Percentiles rank a stretch among this genome's conserved stretches.
phyloP scores from a whole-genome alignment of 1,284 basidiomycete species.

The Pseudozyma sp. region DNA sequence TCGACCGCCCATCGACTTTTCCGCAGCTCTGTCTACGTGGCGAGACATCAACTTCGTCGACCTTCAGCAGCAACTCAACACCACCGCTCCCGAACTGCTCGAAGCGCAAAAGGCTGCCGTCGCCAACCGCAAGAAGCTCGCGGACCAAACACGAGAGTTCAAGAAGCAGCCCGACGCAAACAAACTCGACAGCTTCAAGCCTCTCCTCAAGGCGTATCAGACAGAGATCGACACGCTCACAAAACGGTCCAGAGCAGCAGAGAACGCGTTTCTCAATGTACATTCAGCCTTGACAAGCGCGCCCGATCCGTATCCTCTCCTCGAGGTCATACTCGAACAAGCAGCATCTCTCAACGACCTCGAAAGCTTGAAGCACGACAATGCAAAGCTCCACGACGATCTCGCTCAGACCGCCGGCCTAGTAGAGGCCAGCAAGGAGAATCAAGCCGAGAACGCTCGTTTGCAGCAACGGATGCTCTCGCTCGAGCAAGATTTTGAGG shows the following conservation, averaged over 20 bases:
- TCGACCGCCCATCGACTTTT: constrained; percentile 47
- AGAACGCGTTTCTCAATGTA: constrained; percentile 91
- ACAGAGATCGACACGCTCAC: constrained; percentile 94
- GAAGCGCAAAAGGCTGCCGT: constrained; percentile 58
- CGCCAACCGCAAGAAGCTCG: constrained; percentile 58
- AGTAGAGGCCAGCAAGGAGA: constrained; percentile 64
- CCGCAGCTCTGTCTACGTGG: constrained; percentile 56
- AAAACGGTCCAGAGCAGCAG: constrained; percentile 86
- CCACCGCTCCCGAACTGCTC: constrained; percentile 38
- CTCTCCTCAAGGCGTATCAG: constrained; percentile 76
- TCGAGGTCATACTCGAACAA: constrained; percentile 84
- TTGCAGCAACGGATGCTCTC: constrained; percentile 73
- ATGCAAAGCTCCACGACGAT: constrained; percentile 32
- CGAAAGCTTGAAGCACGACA: constrained; percentile 34
- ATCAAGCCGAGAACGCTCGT: constrained; percentile 89
- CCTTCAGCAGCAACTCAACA: constrained; percentile 46
- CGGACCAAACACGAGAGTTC: constrained; percentile 65
- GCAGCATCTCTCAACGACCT: constrained; percentile 47
- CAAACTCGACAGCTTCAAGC: constrained; percentile 61
- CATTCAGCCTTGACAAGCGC: constrained; percentile 78
- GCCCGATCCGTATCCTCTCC: constrained; percentile 93
- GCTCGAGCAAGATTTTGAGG: constrained; percentile 79
- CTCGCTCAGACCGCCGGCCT: constrained; percentile 12
- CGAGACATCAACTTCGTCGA: constrained; percentile 46
- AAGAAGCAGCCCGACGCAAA: constrained; percentile 55